Base-by-base conservation (phyloP, 257 asterid species). In the Solanum raphanifolium region DNA sequence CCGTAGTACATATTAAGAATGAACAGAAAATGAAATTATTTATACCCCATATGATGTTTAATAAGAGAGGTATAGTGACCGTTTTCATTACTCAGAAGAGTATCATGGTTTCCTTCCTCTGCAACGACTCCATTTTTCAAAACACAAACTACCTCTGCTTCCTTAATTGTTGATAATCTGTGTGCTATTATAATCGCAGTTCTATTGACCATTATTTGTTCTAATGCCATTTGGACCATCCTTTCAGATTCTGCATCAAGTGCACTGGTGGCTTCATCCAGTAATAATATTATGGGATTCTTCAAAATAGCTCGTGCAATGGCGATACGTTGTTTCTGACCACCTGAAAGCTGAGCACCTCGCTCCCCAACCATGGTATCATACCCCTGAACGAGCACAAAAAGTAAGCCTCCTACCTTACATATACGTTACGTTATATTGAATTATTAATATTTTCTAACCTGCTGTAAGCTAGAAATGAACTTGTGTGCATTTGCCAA, bases 181-280 rank as follows among this genome's bases (percentile, higher is more conserved):
- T 95, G 98, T 25, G 98, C 97, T 90, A 95, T 95, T 5, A 93
- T 90, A 6, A 95, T 92, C 0, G 95, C 94, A 2, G 97, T 95
- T 88, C 96, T 75, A 87, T 93, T 87, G 87, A 93, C 89, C 94
- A 93, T 91, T 3, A 92, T 94, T n/a, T 92, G 69, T 27, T 95
- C 94, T 4, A 95, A 93, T 52, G 98, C 98, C 85, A 91, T 94
- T 86, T 95, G 96, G 35, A 94, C 98, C 2, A 92, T 92, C 76
- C 94, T 91, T 87, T 95, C 98, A 10, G 98, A 95, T 46, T 95
- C 97, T 12, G 98, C 96, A 32, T 95, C 97, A 88, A 95, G 79
- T 13, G 98, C 96, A 36, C 97, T 95, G 0, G 98, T 94, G 0
- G 98, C 98, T 91, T 94, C 98, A 9, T 94, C 98, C 20, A 94